phyloP scores from a whole-genome alignment of 345 rosid genomes.

The Linum usitatissimum region DNA sequence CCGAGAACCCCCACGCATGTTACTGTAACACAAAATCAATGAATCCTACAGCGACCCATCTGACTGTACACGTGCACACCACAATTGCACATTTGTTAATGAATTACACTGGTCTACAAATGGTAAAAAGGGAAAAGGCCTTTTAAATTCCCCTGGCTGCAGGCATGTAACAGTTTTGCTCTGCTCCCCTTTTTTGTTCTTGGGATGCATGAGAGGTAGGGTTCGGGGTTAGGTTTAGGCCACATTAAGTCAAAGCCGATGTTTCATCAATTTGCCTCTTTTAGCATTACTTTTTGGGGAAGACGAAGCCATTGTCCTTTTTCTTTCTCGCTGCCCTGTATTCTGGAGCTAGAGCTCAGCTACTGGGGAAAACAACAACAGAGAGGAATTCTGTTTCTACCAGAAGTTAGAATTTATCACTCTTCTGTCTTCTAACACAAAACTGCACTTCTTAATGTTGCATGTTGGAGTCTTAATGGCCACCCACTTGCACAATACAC shows the following conservation, averaged over 20 bases:
- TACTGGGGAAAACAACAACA: not conserved
- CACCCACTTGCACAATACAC: too few species aligned
- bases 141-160: too few species aligned
- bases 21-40: too few species aligned
- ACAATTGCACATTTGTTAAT: too few species aligned
- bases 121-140: too few species aligned
- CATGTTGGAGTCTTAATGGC: too few species aligned
- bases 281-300: constrained; percentile 32
- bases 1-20: not conserved
- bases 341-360: constrained; percentile 26
- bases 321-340: constrained; percentile 29
- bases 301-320: not conserved
- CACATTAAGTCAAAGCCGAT: constrained; percentile 27
- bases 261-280: constrained; percentile 34
- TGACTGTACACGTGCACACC: not conserved
- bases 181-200: not conserved
- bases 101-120: not conserved
- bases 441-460: too few species aligned
- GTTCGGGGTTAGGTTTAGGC: not conserved
- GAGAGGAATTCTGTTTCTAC: not conserved
- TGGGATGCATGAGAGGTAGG: not conserved
- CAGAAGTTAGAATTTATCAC: too few species aligned
- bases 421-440: too few species aligned
- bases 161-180: too few species aligned
- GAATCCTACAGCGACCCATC: not conserved